Base-by-base conservation (phyloP, 225 moss, liverwort and hornwort genomes). In the Bryum argenteum region DNA sequence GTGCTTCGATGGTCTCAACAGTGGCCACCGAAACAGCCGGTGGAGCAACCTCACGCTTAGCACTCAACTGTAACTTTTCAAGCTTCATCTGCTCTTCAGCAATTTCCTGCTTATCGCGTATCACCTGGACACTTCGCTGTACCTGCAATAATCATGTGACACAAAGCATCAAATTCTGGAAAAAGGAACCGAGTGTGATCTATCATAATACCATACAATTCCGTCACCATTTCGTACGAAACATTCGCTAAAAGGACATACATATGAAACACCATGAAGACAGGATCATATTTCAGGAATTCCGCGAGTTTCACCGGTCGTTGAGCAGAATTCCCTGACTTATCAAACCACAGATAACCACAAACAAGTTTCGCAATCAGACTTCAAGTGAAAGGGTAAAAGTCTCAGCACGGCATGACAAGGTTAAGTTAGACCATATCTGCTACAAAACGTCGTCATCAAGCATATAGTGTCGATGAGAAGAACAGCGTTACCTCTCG, bases 71-170 rank as follows among this genome's bases (percentile, higher is more conserved):
- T 43, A 93, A 78, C 81, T 89, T 91, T 24, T 87, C 93, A 55
- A 93, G 89, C 82, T 93, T 91, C 59, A 82, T 80, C 75, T 93
- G 93, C 66, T 91, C 90, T 77, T 93, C 93, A 54, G 89, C 87
- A 68, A 93, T 82, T 71, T 93, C 91, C 73, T 93, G 93, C 82
- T 85, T 91, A 61, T 93, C 93, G 11, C 93, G 89, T 45, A 93
- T 80, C 71, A 93, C 83, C 83, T 93, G 93, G 47, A 93, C 90
- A 74, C 93, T 87, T 69, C 93, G 81, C 43, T 93, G 93, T 19
- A 93, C 93, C 93, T 93, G 80, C 75, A 87, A 56, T 60, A 33
- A 33, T 3, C 33, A 54, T 28, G 63, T 45, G 26, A 60, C 43
- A 58, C 51, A 70, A 58, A 56, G n/a, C 63, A 69, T 57, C 68